Base-by-base conservation (phyloP, 139 green algal genomes). In the Coelastrella sp. region DNA sequence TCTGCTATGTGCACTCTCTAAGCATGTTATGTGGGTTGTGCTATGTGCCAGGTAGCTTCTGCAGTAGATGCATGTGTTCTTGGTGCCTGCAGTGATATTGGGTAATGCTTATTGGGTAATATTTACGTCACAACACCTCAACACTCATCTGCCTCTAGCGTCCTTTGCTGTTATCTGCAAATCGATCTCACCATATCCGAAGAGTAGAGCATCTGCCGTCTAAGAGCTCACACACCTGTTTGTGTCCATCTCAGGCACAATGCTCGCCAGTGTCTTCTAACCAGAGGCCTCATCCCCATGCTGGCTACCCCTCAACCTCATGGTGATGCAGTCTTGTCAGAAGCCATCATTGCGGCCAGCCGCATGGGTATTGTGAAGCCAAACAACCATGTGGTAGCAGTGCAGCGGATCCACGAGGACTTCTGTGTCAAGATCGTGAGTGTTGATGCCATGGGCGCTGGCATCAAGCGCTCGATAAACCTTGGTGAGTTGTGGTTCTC, bases 231-330 rank as follows among this genome's bases (percentile, higher is more conserved):
- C n/a, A n/a, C n/a, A n/a, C n/a, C n/a, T n/a, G n/a, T n/a, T n/a
- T n/a, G n/a, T n/a, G 37, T 43, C 34, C 1, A 4, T 5, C 19
- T 13, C 89, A 92, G 89, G 34, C 81, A 80, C 50, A 86, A 85
- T 32, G 95, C 96, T 30, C 93, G 96, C 7, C 95, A 98, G 87
- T 95, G 92, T 80, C 89, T 96, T 30, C 81, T 98, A 43, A 89
- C 86, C 40, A 92, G 92, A 27, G 94, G 94, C 75, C 89, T 98
- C 38, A 86, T 97, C 82, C 96, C 96, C 37, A 92, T 98, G 82
- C 91, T 98, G 57, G 96, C 96, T 0, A 91, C 95, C 3, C 94
- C 95, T 23, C 91, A 89, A 21, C 91, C 93, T 25, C 88, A 79
- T 19, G 92, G 91, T 73, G 88, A 90, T 45, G 72, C 75, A 53